A percentile compares a stretch with the other conserved stretches of the same genome.
These are phyloP conservation scores for Myxozyma neotropica DNA, from an alignment of 805 yeast genomes.

Conservation along the genomic window DNA sequence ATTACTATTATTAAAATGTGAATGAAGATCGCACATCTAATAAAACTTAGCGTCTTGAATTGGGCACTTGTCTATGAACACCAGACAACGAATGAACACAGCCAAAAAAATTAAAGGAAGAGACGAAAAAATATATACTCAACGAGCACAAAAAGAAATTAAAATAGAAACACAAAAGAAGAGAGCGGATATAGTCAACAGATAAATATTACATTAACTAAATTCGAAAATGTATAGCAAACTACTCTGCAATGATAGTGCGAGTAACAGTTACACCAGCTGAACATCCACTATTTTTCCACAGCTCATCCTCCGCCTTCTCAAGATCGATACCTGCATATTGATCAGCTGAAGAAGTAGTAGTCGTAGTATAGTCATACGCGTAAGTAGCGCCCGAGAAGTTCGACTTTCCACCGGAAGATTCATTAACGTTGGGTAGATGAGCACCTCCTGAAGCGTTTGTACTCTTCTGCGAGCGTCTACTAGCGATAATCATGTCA, in stretches of 20 bases:
- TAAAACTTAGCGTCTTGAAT: too few species aligned
- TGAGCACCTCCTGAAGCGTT: background rate
- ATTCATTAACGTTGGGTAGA: background rate
- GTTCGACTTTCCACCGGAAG: slow-evolving; percentile 11
- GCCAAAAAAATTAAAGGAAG: too few species aligned
- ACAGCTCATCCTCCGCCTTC: slow-evolving; percentile 12
- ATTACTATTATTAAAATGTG: background rate
- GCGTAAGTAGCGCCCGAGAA: slow-evolving; percentile 5
- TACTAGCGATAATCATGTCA: slow-evolving; percentile 28
- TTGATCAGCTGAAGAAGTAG: background rate
- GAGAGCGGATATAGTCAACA: too few species aligned
- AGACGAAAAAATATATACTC: background rate
- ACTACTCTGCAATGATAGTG: slow-evolving; percentile 26
- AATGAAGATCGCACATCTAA: too few species aligned
- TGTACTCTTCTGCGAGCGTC: slow-evolving; percentile 16
- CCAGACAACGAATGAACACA: too few species aligned
- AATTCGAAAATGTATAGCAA: background rate
- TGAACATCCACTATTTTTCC: background rate
- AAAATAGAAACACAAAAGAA: background rate
- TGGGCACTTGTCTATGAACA: too few species aligned
- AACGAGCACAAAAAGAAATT: background rate
- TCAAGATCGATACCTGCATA: slow-evolving; percentile 18
- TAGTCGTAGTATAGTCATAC: slow-evolving; percentile 8
- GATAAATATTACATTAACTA: too few species aligned
- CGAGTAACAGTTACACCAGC: slow-evolving; percentile 26